phyloP scores from a whole-genome alignment of 345 rosid species.

The Salix exigua region DNA sequence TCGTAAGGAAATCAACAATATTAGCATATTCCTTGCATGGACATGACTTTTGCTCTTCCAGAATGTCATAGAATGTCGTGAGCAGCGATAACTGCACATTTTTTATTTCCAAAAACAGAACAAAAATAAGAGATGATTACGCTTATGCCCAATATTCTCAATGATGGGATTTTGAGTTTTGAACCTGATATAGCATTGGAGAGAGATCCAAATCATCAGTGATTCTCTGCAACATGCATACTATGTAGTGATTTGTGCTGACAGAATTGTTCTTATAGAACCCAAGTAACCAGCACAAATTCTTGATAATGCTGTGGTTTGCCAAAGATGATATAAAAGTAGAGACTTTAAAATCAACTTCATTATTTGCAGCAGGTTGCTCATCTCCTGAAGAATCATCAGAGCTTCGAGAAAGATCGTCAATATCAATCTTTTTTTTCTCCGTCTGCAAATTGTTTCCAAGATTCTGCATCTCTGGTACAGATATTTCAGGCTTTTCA shows the following conservation, averaged over 20 bases:
- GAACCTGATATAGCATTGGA: slow-evolving; percentile 97
- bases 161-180: slow-evolving; percentile 1
- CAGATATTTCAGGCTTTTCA: slow-evolving; percentile 33
- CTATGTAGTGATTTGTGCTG: slow-evolving; percentile 56
- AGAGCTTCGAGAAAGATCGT: slow-evolving; percentile 42
- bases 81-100: slow-evolving; percentile 75
- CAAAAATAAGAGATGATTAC: neutral
- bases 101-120: neutral
- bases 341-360: slow-evolving; percentile 91
- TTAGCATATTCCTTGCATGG: slow-evolving; percentile 55
- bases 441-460: slow-evolving; percentile 29
- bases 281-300: slow-evolving; percentile 85
- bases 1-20: slow-evolving; percentile 61
- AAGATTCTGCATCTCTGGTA: slow-evolving; percentile 25
- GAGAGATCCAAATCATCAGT: slow-evolving; percentile 80
- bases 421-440: slow-evolving; percentile 32
- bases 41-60: slow-evolving; percentile 66
- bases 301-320: slow-evolving; percentile 68
- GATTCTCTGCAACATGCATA: slow-evolving; percentile 66
- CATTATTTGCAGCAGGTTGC: slow-evolving; percentile 48
- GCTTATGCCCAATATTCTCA: neutral
- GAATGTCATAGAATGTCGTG: slow-evolving; percentile 62
- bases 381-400: slow-evolving; percentile 72
- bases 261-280: slow-evolving; percentile 74
- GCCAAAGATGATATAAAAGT: slow-evolving; percentile 72